phyloP scores from a whole-genome alignment of 192 early-diverging fungal species.

The Coemansia sp. region DNA sequence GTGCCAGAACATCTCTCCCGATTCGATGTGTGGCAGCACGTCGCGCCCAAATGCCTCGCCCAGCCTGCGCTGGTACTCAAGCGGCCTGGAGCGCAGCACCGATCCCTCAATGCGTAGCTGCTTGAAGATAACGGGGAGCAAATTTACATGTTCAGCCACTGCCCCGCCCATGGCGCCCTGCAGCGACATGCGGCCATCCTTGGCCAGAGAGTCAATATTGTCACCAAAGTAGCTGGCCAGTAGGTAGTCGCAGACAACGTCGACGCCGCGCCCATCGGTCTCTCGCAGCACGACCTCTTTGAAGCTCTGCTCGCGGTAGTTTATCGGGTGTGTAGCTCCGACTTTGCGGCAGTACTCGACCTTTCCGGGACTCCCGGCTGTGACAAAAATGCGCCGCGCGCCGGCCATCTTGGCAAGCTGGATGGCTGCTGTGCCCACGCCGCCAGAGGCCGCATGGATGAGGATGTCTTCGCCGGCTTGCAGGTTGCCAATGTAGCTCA shows the following conservation, averaged over 20 bases:
- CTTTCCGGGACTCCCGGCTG: slow-evolving; percentile 70
- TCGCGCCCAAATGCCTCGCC: slow-evolving; percentile 56
- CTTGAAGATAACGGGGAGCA: slow-evolving; percentile 62
- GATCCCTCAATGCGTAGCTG: slow-evolving; percentile 72
- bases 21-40: slow-evolving; percentile 58
- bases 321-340: slow-evolving; percentile 76
- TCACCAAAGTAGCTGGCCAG: slow-evolving; percentile 61
- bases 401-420: slow-evolving; percentile 73
- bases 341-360: slow-evolving; percentile 63
- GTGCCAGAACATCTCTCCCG: slow-evolving; percentile 53
- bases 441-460: slow-evolving; percentile 80
- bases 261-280: slow-evolving; percentile 69
- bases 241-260: slow-evolving; percentile 75
- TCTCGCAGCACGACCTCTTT: slow-evolving; percentile 56
- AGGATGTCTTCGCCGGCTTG: slow-evolving; percentile 67
- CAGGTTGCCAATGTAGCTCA: slow-evolving; percentile 63
- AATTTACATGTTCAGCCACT: slow-evolving; percentile 23
- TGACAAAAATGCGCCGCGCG: slow-evolving; percentile 69
- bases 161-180: slow-evolving; percentile 68
- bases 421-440: slow-evolving; percentile 79
- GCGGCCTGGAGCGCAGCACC: slow-evolving; percentile 64
- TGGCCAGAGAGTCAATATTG: slow-evolving; percentile 60
- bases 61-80: slow-evolving; percentile 67
- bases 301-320: slow-evolving; percentile 76
- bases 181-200: slow-evolving; percentile 78